Evolutionary conservation across 208 protist species (phyloP).

Genomic region (Acanthamoeba divionensis): DNA sequence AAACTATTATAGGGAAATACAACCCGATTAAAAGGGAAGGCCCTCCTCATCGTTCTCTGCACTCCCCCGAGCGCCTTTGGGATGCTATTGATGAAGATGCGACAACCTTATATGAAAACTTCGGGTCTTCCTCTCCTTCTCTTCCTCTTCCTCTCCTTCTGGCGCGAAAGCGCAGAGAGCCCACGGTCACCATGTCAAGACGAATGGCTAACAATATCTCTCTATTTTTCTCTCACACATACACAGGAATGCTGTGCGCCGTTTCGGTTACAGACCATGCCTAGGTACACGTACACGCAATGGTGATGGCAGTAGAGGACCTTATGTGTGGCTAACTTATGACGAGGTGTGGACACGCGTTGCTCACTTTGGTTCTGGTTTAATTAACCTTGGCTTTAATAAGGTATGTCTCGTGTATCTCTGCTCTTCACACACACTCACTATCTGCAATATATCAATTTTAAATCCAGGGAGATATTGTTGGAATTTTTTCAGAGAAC

Average conservation of each 20-base stretch:
- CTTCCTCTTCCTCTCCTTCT: neutral
- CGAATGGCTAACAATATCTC: too few species aligned
- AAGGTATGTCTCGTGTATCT: neutral
- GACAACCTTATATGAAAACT: slow-evolving; percentile 29
- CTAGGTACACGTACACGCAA: slow-evolving; percentile 8
- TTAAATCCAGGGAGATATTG: slow-evolving; percentile 4
- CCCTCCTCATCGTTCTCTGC: slow-evolving; percentile 9
- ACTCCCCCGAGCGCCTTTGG: neutral
- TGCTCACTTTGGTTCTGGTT: neutral
- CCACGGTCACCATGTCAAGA: neutral
- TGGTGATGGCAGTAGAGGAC: neutral
- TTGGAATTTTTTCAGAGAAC: slow-evolving; percentile 72
- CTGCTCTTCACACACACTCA: neutral
- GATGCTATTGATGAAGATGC: neutral
- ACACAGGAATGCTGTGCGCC: neutral
- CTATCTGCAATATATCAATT: neutral
- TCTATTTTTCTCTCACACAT: neutral
- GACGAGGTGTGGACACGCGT: slow-evolving; percentile 24
- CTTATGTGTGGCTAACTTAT: slow-evolving; percentile 37
- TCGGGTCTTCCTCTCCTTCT: neutral
- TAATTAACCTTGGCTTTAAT: slow-evolving; percentile 16
- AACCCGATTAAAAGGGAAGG: neutral
- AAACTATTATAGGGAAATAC: slow-evolving; percentile 16
- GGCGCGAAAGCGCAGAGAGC: neutral
- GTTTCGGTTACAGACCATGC: neutral